Evolutionary conservation across 2,329 filamentous ascomycete species (phyloP).

Genomic region (Aspergillus melleus): DNA sequence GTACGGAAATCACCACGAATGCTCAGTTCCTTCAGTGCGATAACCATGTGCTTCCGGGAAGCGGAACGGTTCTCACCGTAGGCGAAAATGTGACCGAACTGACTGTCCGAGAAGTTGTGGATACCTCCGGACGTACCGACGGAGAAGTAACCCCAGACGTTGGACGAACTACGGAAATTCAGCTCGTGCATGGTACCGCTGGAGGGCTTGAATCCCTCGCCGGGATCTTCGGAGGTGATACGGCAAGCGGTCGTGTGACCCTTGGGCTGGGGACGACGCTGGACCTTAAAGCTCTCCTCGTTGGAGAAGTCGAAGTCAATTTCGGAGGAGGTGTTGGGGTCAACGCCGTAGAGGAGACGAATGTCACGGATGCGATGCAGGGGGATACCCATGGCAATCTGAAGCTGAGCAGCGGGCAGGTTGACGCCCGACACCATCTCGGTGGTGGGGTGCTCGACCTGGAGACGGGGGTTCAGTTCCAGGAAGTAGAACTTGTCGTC

Average conservation of each 20-base stretch:
- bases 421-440: constrained; percentile 99
- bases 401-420: constrained; percentile 92
- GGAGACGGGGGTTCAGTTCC: constrained; percentile 96
- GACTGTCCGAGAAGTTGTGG: constrained; percentile 98
- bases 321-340: constrained; percentile 79
- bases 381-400: constrained; percentile 98
- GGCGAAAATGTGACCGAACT: constrained; percentile 99
- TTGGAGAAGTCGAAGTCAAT: constrained; percentile 97
- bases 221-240: constrained; percentile 98
- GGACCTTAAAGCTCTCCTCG: constrained; percentile 76
- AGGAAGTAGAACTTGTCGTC: constrained; percentile 99
- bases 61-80: constrained; percentile 97
- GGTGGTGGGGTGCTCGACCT: constrained; percentile 98
- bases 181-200: constrained; percentile 98
- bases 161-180: constrained; percentile 98
- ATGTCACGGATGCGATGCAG: constrained; percentile 96
- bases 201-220: constrained; percentile 99
- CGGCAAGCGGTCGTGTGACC: constrained; percentile 97
- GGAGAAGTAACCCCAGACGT: constrained; percentile 99
- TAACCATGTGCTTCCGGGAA: constrained; percentile 98
- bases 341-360: constrained; percentile 90
- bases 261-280: constrained; percentile 88
- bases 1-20: constrained; percentile 99
- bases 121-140: constrained; percentile 95
- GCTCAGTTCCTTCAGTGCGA: constrained; percentile 96